A percentile compares a stretch with the other conserved stretches of the same genome.
Evolutionary conservation across 352 stramenopile species (phyloP).

Genomic region (Globisporangium nodosum): DNA sequence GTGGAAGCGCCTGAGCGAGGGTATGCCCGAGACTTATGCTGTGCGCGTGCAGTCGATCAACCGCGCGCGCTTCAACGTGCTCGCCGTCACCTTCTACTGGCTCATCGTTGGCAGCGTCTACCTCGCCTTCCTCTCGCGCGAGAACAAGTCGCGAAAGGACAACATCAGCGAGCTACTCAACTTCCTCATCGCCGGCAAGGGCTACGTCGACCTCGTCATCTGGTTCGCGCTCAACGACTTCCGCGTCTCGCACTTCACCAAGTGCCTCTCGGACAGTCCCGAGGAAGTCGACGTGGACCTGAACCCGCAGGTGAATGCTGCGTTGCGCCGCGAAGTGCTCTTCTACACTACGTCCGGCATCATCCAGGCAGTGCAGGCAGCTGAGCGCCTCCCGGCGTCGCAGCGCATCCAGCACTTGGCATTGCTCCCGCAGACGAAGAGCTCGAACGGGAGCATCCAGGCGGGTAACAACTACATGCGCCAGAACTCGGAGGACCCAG

Average conservation of each 20-base stretch:
- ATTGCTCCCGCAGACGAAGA: slow-evolving; percentile 71
- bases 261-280: slow-evolving; percentile 43
- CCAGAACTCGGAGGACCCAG: slow-evolving; percentile 40
- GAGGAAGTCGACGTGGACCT: slow-evolving; percentile 77
- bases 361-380: slow-evolving; percentile 80
- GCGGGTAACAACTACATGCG: slow-evolving; percentile 37
- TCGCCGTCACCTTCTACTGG: slow-evolving; percentile 87
- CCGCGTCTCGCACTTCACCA: slow-evolving; percentile 68
- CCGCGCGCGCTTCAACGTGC: slow-evolving; percentile 82
- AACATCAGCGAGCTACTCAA: slow-evolving; percentile 74
- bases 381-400: slow-evolving; percentile 62
- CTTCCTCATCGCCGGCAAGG: slow-evolving; percentile 83
- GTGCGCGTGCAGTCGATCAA: slow-evolving; percentile 86
- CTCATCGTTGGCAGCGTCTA: slow-evolving; percentile 76
- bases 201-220: slow-evolving; percentile 86
- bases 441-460: slow-evolving; percentile 16
- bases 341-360: slow-evolving; percentile 90
- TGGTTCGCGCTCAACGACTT: slow-evolving; percentile 89
- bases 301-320: slow-evolving; percentile 86
- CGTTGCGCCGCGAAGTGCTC: slow-evolving; percentile 81
- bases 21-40: slow-evolving; percentile 84
- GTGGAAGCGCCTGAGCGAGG: slow-evolving; percentile 81
- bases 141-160: slow-evolving; percentile 44
- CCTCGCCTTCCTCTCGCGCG: slow-evolving; percentile 63
- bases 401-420: slow-evolving; percentile 82